These are phyloP conservation scores for Filosporella fistucella DNA, from an alignment of 495 filamentous ascomycete genomes.

Conservation along the genomic window DNA sequence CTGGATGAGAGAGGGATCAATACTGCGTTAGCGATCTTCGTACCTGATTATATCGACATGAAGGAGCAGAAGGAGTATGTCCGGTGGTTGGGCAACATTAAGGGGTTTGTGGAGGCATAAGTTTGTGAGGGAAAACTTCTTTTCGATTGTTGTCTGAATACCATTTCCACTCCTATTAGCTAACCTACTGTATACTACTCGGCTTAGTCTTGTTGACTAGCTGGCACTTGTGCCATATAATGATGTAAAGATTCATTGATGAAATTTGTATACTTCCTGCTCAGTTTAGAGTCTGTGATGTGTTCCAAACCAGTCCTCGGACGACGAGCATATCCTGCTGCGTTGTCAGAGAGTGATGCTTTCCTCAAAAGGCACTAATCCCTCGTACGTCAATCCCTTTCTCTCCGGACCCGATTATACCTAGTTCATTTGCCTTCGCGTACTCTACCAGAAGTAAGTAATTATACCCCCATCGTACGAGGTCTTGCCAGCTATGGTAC, in stretches of 20 bases:
- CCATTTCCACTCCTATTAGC: slow-evolving; percentile 19
- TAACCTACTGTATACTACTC: slow-evolving; percentile 17
- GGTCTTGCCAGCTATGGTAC: too few relatives aligned
- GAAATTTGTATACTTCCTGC: too few relatives aligned
- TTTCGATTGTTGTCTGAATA: slow-evolving; percentile 22
- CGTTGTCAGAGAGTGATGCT: too few relatives aligned
- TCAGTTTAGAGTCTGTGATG: too few relatives aligned
- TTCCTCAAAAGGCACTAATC: too few relatives aligned
- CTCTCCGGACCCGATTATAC: too few relatives aligned
- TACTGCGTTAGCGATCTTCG: slow-evolving; percentile 78
- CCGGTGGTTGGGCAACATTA: slow-evolving; percentile 81
- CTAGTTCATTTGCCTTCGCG: too few relatives aligned
- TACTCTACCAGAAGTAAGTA: too few relatives aligned
- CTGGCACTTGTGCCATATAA: slow-evolving; percentile 11
- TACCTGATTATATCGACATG: slow-evolving; percentile 94
- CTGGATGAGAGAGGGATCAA: slow-evolving; percentile 93
- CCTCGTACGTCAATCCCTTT: too few relatives aligned
- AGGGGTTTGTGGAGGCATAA: slow-evolving; percentile 70
- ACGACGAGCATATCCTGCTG: too few relatives aligned
- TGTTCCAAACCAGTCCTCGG: too few relatives aligned
- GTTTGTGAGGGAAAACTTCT: slow-evolving; percentile 8
- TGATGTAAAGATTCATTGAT: slow-evolving; percentile 13
- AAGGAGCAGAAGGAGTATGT: slow-evolving; percentile 99
- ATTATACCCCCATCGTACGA: too few relatives aligned
- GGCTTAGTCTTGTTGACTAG: neutral